Evolutionary conservation across 306 rosid genomes (phyloP), one percentile per base, ranked within the genome.

Genomic region (Crataegus laevigata): DNA sequence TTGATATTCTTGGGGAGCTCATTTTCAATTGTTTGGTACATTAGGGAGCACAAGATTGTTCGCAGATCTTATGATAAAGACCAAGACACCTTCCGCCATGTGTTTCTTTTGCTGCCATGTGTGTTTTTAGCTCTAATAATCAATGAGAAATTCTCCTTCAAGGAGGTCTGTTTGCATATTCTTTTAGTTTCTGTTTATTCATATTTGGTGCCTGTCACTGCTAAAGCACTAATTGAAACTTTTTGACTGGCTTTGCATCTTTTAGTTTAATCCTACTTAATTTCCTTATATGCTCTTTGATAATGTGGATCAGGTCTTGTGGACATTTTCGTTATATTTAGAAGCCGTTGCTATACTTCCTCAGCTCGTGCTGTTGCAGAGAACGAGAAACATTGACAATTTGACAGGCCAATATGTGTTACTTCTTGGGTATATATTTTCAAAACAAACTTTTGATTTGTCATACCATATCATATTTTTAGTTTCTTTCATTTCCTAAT

Each of bases 321-420:
- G 97, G 98, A 62, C 96, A 50, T 93, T 93, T 82, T 93, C 98
- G 36, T 34, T 93, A 52, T 91, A 78, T 83, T 81, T 93, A 68
- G 98, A 93, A 88, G 98, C 98, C 17, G 93, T 93, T 71, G 97
- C 96, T 36, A 93, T 93, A 66, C 96, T 93, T 84, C 98, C 98
- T 62, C 98, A 91, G 73, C 84, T 93, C 15, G 90, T 93, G 66
- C 77, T 93, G 78, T 78, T 93, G 43, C 98, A 93, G 80, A 89
- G 97, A 79, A 93, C 97, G 2, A 85, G 97, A 84, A 93, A 93
- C 78, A 91, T 93, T 78, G 97, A 93, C 84, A 93, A 91, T 82
- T 85, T 93, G 84, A 93, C 97, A 0, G 98, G 98, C 77, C 90
- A 93, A 88, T 93, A 93, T 55, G 85, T 93, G 61, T 80, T 93